Base-by-base conservation (phyloP, 169 alveolate species). In the Ichthyophthirius multifiliis region DNA sequence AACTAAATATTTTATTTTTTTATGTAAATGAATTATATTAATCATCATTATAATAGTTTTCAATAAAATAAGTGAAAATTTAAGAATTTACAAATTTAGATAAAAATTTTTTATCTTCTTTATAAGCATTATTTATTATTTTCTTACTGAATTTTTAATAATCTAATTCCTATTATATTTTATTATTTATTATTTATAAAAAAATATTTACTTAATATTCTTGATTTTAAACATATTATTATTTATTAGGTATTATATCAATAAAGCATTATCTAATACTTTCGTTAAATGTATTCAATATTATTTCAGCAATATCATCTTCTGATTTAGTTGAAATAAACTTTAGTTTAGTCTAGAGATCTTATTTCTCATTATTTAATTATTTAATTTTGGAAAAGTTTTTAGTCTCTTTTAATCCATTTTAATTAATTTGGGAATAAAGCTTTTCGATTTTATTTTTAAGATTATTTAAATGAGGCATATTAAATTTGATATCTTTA, bases 51-150 rank as follows among this genome's bases (percentile, higher is more conserved):
- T n/a, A n/a, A n/a, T n/a, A n/a, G n/a, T n/a, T n/a, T n/a, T n/a
- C 71, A 55, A 55, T 55, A 55, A 55, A 55, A 55, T 55, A 55
- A 27, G 71, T 55, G 31, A 55, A 55, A n/a, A n/a, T n/a, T n/a
- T n/a, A n/a, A n/a, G n/a, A n/a, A n/a, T n/a, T n/a, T n/a, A n/a
- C n/a, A n/a, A n/a, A n/a, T n/a, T n/a, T n/a, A n/a, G n/a, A n/a
- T n/a, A n/a, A n/a, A n/a, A n/a, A n/a, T n/a, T n/a, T n/a, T n/a
- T n/a, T n/a, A n/a, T n/a, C n/a, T n/a, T n/a, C n/a, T n/a, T n/a
- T n/a, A n/a, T n/a, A n/a, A n/a, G n/a, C n/a, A n/a, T n/a, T n/a
- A n/a, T n/a, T n/a, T n/a, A n/a, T n/a, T n/a, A n/a, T n/a, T n/a
- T n/a, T n/a, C n/a, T n/a, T n/a, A n/a, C n/a, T n/a, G n/a, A n/a